These are phyloP conservation scores for Brassica incana DNA, from an alignment of 345 rosid genomes.

Conservation along the genomic window DNA sequence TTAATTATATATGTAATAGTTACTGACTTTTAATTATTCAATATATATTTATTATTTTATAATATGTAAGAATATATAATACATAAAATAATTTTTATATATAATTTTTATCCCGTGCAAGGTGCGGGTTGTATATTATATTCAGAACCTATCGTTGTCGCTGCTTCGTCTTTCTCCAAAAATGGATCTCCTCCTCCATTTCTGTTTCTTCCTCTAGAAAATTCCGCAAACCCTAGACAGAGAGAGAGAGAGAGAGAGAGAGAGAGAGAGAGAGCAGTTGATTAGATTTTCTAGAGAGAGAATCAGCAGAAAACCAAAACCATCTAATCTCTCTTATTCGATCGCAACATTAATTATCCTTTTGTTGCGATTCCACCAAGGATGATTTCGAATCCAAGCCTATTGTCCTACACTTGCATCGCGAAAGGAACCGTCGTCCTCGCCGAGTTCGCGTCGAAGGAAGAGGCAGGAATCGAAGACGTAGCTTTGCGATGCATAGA, in stretches of 20 bases:
- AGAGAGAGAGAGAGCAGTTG: too few species aligned
- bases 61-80: too few species aligned
- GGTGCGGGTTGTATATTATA: conserved; percentile 16
- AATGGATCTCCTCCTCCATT: too few species aligned
- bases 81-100: too few species aligned
- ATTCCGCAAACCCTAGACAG: too few species aligned
- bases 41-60: too few species aligned
- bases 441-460: conserved; percentile 55
- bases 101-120: too few species aligned
- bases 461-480: conserved; percentile 56
- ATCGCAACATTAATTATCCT: conserved; percentile 19
- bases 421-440: conserved; percentile 62
- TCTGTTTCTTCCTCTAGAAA: too few species aligned
- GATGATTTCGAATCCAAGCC: conserved; percentile 67
- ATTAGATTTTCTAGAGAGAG: too few species aligned
- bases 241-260: too few species aligned
- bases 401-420: conserved; percentile 62
- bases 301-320: background rate
- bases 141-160: background rate
- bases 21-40: too few species aligned
- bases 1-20: too few species aligned
- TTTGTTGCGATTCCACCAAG: conserved; percentile 11
- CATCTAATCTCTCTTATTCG: background rate
- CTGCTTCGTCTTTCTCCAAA: conserved; percentile 33
- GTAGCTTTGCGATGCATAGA: conserved; percentile 63